Conservation (phyloP, 2,329 filamentous ascomycete species). For the Colletotrichum sojae region DNA sequence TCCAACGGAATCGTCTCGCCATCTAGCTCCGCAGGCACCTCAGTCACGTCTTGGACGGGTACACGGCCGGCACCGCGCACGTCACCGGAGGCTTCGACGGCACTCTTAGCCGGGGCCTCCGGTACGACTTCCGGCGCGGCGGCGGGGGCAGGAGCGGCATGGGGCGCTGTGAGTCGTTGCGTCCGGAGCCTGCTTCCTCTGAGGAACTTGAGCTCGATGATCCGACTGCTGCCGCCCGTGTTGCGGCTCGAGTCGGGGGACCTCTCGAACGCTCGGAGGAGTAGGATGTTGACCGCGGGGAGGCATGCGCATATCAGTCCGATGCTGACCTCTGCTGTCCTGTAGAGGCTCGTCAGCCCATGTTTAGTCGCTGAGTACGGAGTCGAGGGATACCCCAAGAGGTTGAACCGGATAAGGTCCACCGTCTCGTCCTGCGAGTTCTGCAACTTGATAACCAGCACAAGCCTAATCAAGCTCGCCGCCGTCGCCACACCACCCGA, state of each 20-base stretch:
- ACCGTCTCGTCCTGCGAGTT: conserved; percentile 28
- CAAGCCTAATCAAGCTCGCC: conserved; percentile 48
- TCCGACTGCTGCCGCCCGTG: not conserved
- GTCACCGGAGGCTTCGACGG: no score
- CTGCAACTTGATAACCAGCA: conserved; percentile 44
- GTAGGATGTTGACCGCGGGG: conserved; percentile 43
- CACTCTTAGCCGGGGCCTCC: no score
- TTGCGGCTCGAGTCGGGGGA: not conserved
- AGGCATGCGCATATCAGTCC: conserved; percentile 50
- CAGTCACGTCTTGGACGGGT: no score
- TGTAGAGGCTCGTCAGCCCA: conserved; percentile 44
- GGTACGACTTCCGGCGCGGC: no score
- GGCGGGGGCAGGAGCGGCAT: not conserved
- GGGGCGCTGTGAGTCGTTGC: not conserved
- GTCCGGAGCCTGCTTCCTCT: not conserved
- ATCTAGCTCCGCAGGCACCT: no score
- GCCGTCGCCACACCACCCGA: conserved; percentile 49
- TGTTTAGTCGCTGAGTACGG: conserved; percentile 40
- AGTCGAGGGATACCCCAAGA: not conserved
- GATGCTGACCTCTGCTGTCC: conserved; percentile 49
- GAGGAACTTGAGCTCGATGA: not conserved
- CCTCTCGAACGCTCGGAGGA: not conserved
- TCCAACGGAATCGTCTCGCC: no score
- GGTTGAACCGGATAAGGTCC: not conserved
- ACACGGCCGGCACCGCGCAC: no score